These are phyloP conservation scores for Podospora bellae-mahoneyi DNA, from an alignment of 495 filamentous ascomycete genomes.

Conservation along the genomic window DNA sequence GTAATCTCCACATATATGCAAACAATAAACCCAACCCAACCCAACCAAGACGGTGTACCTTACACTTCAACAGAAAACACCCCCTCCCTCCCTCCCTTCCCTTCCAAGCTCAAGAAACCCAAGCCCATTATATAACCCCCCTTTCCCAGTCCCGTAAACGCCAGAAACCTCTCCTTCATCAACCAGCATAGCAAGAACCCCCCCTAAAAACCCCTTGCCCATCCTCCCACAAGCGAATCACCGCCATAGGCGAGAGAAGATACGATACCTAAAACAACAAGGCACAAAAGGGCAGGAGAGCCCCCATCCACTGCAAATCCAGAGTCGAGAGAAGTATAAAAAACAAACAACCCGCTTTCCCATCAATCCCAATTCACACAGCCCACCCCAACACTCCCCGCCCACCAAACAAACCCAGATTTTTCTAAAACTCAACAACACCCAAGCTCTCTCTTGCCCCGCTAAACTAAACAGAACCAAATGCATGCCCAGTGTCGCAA, in stretches of 20 bases:
- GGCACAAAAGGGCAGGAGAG: not conserved
- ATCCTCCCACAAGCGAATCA: conserved; percentile 16
- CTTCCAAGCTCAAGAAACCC: too few relatives aligned
- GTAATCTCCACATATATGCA: too few relatives aligned
- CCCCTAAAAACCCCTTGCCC: not conserved
- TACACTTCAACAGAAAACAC: too few relatives aligned
- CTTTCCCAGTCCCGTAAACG: not conserved
- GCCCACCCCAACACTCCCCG: not conserved
- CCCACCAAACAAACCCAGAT: not conserved
- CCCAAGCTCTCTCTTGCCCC: not conserved
- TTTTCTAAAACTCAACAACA: not conserved
- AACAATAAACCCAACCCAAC: too few relatives aligned
- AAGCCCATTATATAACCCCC: not conserved
- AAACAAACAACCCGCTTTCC: not conserved
- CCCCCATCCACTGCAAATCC: not conserved
- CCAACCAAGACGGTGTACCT: too few relatives aligned
- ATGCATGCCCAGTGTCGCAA: not conserved
- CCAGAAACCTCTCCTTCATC: not conserved
- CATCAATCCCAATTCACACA: not conserved
- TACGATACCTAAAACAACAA: not conserved
- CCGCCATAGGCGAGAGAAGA: conserved; percentile 8
- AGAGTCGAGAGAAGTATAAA: not conserved
- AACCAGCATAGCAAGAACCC: not conserved
- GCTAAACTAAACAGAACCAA: not conserved
- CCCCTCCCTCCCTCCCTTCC: too few relatives aligned